A percentile compares a stretch with the other conserved stretches of the same genome.
Conservation (phyloP, 2,329 filamentous ascomycete species). For the Penicillium digitatum region DNA sequence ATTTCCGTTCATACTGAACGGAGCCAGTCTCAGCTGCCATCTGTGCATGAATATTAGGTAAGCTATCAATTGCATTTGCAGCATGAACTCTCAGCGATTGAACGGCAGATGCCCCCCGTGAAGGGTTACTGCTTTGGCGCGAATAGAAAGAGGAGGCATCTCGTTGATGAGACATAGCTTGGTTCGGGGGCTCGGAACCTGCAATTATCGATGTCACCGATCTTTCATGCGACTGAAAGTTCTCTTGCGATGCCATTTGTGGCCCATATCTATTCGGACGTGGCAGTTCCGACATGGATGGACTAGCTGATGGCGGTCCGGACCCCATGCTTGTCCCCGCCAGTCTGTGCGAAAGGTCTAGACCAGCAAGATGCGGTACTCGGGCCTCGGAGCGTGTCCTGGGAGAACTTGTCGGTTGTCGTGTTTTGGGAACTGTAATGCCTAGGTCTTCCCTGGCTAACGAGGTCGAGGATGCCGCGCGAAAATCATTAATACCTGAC, state of each 20-base stretch:
- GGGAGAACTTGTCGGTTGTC: slow-evolving; percentile 13
- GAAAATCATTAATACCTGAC: not conserved
- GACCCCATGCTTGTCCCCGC: slow-evolving; percentile 24
- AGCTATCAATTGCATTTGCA: not conserved
- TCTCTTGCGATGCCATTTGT: slow-evolving; percentile 15
- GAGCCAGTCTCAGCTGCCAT: not conserved
- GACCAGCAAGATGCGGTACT: slow-evolving; percentile 27
- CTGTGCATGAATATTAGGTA: slow-evolving; percentile 5
- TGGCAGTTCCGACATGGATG: slow-evolving; percentile 22
- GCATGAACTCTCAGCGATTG: slow-evolving; percentile 4
- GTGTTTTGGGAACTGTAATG: slow-evolving; percentile 25
- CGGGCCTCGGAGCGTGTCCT: slow-evolving; percentile 16
- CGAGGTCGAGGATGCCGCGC: slow-evolving; percentile 16
- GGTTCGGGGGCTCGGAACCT: not conserved
- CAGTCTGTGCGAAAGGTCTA: slow-evolving; percentile 30
- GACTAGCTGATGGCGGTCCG: slow-evolving; percentile 17
- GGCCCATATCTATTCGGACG: slow-evolving; percentile 10
- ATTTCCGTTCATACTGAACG: not conserved
- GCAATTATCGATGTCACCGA: slow-evolving; percentile 1
- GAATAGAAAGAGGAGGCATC: slow-evolving; percentile 29
- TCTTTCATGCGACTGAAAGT: slow-evolving; percentile 3
- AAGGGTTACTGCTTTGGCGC: slow-evolving; percentile 17
- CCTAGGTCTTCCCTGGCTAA: slow-evolving; percentile 12
- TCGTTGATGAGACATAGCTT: slow-evolving; percentile 5
- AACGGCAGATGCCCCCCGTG: slow-evolving; percentile 6